These are phyloP conservation scores for Astragalus glycyphyllos DNA, from an alignment of 306 rosid genomes.

Conservation along the genomic window DNA sequence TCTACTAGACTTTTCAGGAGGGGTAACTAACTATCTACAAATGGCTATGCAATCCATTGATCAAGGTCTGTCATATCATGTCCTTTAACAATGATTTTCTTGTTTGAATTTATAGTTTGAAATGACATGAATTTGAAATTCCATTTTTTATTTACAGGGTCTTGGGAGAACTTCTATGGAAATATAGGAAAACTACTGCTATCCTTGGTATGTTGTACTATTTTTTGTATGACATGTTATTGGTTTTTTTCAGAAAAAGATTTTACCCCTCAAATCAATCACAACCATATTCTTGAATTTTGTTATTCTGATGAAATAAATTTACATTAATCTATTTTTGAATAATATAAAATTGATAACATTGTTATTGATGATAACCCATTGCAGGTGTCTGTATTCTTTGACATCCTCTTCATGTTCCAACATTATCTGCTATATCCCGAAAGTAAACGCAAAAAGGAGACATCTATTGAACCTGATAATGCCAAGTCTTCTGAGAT, in stretches of 20 bases:
- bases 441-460: slow-evolving; percentile 31
- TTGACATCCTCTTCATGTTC: slow-evolving; percentile 73
- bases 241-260: slow-evolving; percentile 6
- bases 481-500: slow-evolving; percentile 49
- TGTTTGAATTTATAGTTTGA: background rate
- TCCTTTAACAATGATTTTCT: slow-evolving; percentile 8
- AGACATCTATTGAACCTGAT: slow-evolving; percentile 36
- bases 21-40: slow-evolving; percentile 71
- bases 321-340: too few species aligned
- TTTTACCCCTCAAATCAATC: background rate
- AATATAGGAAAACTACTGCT: slow-evolving; percentile 81
- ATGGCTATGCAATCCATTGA: slow-evolving; percentile 88
- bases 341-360: background rate
- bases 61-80: slow-evolving; percentile 61
- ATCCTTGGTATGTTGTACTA: slow-evolving; percentile 66
- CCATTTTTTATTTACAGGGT: slow-evolving; percentile 57
- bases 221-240: background rate
- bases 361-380: slow-evolving; percentile 29
- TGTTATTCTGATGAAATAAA: too few species aligned
- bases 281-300: too few species aligned
- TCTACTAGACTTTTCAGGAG: slow-evolving; percentile 80
- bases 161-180: slow-evolving; percentile 90
- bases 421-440: slow-evolving; percentile 81
- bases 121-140: slow-evolving; percentile 30
- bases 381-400: slow-evolving; percentile 75